Evolutionary conservation across 768 basidiomycete species (phyloP), one percentile per base, ranked within the genome.

Genomic region (Podaxis carcinomalis): DNA sequence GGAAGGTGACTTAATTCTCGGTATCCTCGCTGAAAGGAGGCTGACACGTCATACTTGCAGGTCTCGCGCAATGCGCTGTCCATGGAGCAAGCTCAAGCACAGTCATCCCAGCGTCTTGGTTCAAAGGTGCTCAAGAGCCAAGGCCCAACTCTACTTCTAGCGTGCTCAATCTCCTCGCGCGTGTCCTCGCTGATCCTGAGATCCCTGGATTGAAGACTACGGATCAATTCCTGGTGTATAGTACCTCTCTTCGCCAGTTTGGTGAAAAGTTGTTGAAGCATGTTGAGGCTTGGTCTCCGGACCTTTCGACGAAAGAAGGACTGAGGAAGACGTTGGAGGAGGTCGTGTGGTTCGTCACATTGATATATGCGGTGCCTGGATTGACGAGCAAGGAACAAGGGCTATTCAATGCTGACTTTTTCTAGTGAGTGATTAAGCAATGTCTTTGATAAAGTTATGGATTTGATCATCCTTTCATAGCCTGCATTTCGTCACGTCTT

Each of bases 401-500:
- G 19, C 50, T 36, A 2, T 88, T 84, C 68, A 76, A 78, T 23
- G 81, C 79, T 0, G 83, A 88, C 57, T 89, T 90, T 69, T 80
- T 83, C 75, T 55, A 76, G 87, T 89, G 61, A 64, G 86, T 75
- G 10, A 19, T 10, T 35, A 2, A 27, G 1, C 10, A 23, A 4
- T 7, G 21, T 14, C 5, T 40, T 40, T 40, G 6, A 47, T 1
- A 63, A 37, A 19, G 54, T 54, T 36, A 50, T 55, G 19, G 36
- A 67, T 88, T 28, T 75, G 0, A 80, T 84, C 2, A 36, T 21
- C 44, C 37, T 50, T 50, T 14, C 19, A 23, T 14, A 90, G 87
- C n/a, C 83, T 87, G 75, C 89, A 85, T 63, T 71, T 86, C 2
- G 79, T 90, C 46, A 92, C 89, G 0, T 88, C 87, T 5, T 77